phyloP scores from a whole-genome alignment of 2,329 filamentous ascomycete genomes.

The Anthostomella pinea region DNA sequence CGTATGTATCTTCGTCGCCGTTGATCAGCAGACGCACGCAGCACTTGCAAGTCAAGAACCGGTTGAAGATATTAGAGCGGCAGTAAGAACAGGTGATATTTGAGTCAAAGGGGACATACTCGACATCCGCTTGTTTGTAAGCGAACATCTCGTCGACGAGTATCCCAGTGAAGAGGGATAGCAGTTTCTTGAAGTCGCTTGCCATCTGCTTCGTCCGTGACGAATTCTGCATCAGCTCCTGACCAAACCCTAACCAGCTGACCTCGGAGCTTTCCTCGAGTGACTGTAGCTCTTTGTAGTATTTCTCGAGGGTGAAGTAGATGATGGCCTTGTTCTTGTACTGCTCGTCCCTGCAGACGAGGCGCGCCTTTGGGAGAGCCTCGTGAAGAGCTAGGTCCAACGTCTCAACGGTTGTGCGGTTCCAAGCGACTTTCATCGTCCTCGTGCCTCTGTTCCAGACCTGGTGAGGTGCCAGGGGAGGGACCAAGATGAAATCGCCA shows the following conservation, averaged over 20 bases:
- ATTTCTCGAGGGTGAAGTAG: slow-evolving; percentile 82
- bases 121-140: slow-evolving; percentile 66
- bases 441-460: slow-evolving; percentile 97
- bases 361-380: slow-evolving; percentile 80
- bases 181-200: slow-evolving; percentile 78
- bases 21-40: slow-evolving; percentile 67
- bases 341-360: slow-evolving; percentile 95
- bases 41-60: slow-evolving; percentile 86
- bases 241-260: slow-evolving; percentile 46
- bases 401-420: slow-evolving; percentile 88
- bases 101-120: slow-evolving; percentile 79
- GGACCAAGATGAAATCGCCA: slow-evolving; percentile 91
- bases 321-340: slow-evolving; percentile 98
- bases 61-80: slow-evolving; percentile 93
- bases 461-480: slow-evolving; percentile 92
- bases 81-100: slow-evolving; percentile 96
- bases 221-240: slow-evolving; percentile 41
- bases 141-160: slow-evolving; percentile 85
- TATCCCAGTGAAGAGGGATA: slow-evolving; percentile 73
- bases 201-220: slow-evolving; percentile 64
- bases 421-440: slow-evolving; percentile 98
- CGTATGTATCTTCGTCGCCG: slow-evolving; percentile 80
- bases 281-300: slow-evolving; percentile 58
- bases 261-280: slow-evolving; percentile 50
- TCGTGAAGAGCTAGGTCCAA: slow-evolving; percentile 82